A percentile compares a stretch with the other conserved stretches of the same genome.
Evolutionary conservation across 805 yeast genomes (phyloP).

Genomic region (Geotrichum ghanense): DNA sequence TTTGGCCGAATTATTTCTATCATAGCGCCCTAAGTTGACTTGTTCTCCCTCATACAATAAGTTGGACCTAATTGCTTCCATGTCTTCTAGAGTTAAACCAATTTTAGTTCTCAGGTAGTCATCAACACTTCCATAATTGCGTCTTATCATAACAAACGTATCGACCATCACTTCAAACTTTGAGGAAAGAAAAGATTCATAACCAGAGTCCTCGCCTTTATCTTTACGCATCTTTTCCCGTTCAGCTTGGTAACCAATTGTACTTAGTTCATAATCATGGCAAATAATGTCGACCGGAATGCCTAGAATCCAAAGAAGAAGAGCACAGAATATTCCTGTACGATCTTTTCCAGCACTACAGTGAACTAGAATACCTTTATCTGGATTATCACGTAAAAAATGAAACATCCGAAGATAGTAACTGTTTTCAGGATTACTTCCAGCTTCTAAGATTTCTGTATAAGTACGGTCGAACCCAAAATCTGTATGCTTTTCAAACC

Average conservation of each 20-base stretch:
- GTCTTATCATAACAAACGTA: conserved; percentile 40
- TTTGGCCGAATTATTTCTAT: neutral
- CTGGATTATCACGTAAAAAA: conserved; percentile 40
- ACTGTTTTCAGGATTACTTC: conserved; percentile 4
- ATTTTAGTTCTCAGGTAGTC: conserved; percentile 35
- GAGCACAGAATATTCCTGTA: conserved; percentile 65
- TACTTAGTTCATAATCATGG: conserved; percentile 67
- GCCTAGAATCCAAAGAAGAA: conserved; percentile 50
- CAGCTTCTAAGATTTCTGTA: conserved; percentile 44
- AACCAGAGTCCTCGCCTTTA: conserved; percentile 3
- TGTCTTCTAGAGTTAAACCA: conserved; percentile 35
- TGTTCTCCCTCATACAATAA: conserved; percentile 11
- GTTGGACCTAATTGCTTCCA: conserved; percentile 27
- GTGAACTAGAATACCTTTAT: conserved; percentile 47
- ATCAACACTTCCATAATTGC: conserved; percentile 43
- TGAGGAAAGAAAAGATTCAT: conserved; percentile 33
- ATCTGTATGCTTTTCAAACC: conserved; percentile 42
- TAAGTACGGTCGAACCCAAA: conserved; percentile 55
- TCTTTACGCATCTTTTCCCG: conserved; percentile 3
- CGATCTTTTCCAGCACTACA: conserved; percentile 86
- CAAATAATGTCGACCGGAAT: conserved; percentile 57
- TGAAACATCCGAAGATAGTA: conserved; percentile 29
- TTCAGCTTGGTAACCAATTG: conserved; percentile 34
- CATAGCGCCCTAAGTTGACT: neutral
- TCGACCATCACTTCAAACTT: conserved; percentile 60